Base-by-base conservation (phyloP, 441 rosid species). In the Erodium chrysanthum region DNA sequence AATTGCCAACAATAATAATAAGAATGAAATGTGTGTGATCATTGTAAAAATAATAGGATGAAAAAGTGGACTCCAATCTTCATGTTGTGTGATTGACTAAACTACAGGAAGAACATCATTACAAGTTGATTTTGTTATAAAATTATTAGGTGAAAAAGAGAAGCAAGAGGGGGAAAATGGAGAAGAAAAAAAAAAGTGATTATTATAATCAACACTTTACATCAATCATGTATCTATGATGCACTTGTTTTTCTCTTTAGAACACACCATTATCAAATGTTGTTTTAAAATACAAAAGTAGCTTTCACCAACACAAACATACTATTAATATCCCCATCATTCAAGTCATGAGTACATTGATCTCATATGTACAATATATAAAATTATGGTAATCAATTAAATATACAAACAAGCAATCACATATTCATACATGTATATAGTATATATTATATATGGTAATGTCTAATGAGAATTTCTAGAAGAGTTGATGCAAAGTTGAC, bases 141-240 rank as follows among this genome's bases (percentile, higher is more conserved):
- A 68, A 72, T 72, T 67, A 72, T 69, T 66, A 42, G 60, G 58
- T 12, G 52, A 64, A 61, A 74, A 70, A 31, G 72, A 65, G 54
- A 3, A 52, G 52, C 68, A 31, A 25, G n/a, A 68, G 63, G 17
- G 35, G 6, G 6, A 31, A 31, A 31, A 1, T 1, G 2, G 35
- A 4, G 6, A 4, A 31, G 6, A 4, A 31, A 60, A 33, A 52
- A 48, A 72, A 18, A 54, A 27, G 77, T 73, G 75, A 70, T 59
- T 33, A 37, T 17, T 31, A 31, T 31, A 50, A 21, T 50, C 58
- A 21, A 21, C 66, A 64, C 75, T 73, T 75, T 67, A 68, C 70
- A 68, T 79, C 78, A 82, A 84, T 82, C 81, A 82, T 84, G 80
- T 73, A 77, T 74, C 50, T 64, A 82, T 82, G n/a, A 80, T 82